A percentile compares a stretch with the other conserved stretches of the same genome.
Conservation (phyloP, 2,329 filamentous ascomycete species). For the Colletotrichum plurivorum region DNA sequence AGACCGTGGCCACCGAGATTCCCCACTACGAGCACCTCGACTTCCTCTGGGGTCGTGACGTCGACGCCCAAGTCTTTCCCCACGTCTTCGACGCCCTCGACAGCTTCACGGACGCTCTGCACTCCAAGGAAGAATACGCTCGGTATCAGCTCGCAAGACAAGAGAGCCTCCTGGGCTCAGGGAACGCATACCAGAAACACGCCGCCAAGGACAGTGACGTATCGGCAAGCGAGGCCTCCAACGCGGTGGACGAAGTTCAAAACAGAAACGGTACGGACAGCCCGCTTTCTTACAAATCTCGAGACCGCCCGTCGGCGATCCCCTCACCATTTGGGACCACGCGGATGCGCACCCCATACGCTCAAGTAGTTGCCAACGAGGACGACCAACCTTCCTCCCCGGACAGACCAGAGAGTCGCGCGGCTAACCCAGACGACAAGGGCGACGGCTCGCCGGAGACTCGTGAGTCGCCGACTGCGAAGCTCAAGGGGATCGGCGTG, state of each 20-base stretch:
- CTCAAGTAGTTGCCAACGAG: constrained; percentile 29
- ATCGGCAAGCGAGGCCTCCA: constrained; percentile 37
- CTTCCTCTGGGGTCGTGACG: constrained; percentile 93
- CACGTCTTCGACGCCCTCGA: constrained; percentile 93
- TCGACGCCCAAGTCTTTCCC: constrained; percentile 86
- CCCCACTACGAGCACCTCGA: constrained; percentile 97
- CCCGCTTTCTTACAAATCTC: constrained; percentile 16
- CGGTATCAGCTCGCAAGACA: constrained; percentile 68
- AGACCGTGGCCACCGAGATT: constrained; percentile 89
- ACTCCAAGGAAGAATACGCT: constrained; percentile 73
- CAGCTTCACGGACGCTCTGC: constrained; percentile 72
- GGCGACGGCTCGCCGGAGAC: constrained; percentile 29
- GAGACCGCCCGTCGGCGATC: constrained; percentile 32
- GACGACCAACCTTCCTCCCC: constrained; percentile 40
- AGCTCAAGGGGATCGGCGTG: constrained; percentile 48
- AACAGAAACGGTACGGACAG: constrained; percentile 29
- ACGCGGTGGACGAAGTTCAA: constrained; percentile 21
- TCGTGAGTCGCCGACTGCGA: constrained; percentile 43
- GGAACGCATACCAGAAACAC: constrained; percentile 48
- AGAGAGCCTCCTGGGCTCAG: constrained; percentile 62
- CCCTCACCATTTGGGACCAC: constrained; percentile 39
- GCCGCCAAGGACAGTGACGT: constrained; percentile 48
- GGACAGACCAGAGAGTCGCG: constrained; percentile 33
- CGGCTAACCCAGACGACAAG: constrained; percentile 27
- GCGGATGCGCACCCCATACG: constrained; percentile 27